A percentile compares a stretch with the other conserved stretches of the same genome.
These are phyloP conservation scores for Amanita rubescens DNA, from an alignment of 768 basidiomycete species.

Conservation along the genomic window DNA sequence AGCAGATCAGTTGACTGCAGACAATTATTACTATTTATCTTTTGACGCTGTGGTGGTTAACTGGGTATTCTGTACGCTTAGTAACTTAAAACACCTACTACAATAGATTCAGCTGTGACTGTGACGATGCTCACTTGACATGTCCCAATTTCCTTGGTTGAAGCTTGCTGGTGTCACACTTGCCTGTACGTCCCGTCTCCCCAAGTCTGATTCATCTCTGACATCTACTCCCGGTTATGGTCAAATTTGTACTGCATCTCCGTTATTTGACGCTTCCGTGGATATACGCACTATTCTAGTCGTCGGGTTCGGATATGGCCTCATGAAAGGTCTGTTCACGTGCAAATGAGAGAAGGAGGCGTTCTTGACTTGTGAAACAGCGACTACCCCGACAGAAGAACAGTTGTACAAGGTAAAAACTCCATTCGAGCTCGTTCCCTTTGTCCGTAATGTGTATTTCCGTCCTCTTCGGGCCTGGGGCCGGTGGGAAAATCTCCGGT, in stretches of 20 bases:
- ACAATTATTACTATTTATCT: not conserved
- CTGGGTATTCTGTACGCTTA: not conserved
- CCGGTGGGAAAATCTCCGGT: too few species aligned
- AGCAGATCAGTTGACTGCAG: not conserved
- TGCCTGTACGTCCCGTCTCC: constrained; percentile 34
- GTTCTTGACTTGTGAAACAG: constrained; percentile 19
- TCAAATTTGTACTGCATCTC: not conserved
- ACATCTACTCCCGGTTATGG: not conserved
- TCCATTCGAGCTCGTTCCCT: not conserved
- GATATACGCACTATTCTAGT: constrained; percentile 36
- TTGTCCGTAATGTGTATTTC: constrained; percentile 1
- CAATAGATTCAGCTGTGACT: not conserved
- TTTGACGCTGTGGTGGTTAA: not conserved
- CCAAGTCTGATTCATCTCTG: not conserved
- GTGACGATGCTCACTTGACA: constrained; percentile 13
- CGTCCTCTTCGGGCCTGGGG: not conserved
- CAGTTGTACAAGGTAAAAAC: constrained; percentile 42
- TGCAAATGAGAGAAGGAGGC: not conserved
- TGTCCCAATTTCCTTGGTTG: constrained; percentile 52
- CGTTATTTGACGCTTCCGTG: too few species aligned
- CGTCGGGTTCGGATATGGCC: constrained; percentile 45
- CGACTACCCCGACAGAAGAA: constrained; percentile 45
- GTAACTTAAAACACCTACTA: not conserved
- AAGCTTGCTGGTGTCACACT: constrained; percentile 40
- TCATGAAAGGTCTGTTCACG: constrained; percentile 49